Evolutionary conservation across 208 protist species (phyloP), one percentile per base, ranked within the genome.

Genomic region (Tritrichomonas foetus): DNA sequence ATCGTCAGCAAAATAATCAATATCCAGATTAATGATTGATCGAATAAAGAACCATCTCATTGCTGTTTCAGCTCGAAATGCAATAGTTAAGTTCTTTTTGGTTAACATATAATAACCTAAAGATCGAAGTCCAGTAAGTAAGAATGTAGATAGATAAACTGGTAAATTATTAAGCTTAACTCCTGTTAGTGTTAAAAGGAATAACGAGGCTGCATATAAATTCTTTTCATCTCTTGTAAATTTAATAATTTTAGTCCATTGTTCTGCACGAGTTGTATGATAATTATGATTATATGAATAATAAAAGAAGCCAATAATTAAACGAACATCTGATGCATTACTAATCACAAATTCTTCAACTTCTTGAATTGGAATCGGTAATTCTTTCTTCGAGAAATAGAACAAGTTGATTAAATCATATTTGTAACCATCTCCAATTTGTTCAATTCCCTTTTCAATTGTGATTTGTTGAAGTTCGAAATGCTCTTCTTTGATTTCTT

Each of bases 31-130:
- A 5, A 69, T 25, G n/a, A 69, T n/a, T 33, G 64, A 69, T 33
- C 64, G 64, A 69, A 69, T 69, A n/a, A 69, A 69, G 64, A 69
- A 69, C 64, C 64, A 69, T 69, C n/a, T 69, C 64, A 69, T 69
- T 69, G 20, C 64, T n/a, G 11, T 30, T 69, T 69, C 64, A 8
- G 8, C 25, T 8, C 22, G 11, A 69, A n/a, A 69, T n/a, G 64
- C 64, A 8, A n/a, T 33, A 11, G 13, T 11, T n/a, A 69, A n/a
- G 27, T n/a, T 69, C 11, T n/a, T 16, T 69, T 33, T 69, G 8
- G 64, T n/a, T n/a, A 69, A 3, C 8, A 16, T 8, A n/a, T 33
- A 69, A 69, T 69, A 69, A 69, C 64, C 64, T 5, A 69, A n/a
- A 30, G 22, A 33, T n/a, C 11, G 11, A 33, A 69, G 27, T 33